These are phyloP conservation scores for Moricandia moricandioides DNA, from an alignment of 345 rosid genomes.

Conservation along the genomic window DNA sequence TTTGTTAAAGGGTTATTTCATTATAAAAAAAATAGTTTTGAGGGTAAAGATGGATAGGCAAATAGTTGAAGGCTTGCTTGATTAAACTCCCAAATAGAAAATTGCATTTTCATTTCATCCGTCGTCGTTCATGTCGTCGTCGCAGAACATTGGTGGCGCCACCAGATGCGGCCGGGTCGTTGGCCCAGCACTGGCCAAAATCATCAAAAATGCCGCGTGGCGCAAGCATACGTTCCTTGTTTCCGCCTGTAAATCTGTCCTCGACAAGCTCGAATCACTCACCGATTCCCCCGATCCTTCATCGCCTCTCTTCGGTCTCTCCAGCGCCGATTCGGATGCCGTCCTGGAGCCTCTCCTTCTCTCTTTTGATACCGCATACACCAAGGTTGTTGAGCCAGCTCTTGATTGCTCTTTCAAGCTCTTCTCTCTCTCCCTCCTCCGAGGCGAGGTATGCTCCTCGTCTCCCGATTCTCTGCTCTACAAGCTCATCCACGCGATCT, in stretches of 20 bases:
- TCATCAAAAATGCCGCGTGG: conserved; percentile 95
- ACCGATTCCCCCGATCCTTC: conserved; percentile 42
- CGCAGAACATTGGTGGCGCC: conserved; percentile 74
- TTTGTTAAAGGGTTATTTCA: neutral
- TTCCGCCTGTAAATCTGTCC: conserved; percentile 77
- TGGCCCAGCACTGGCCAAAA: conserved; percentile 79
- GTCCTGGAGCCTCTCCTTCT: conserved; percentile 64
- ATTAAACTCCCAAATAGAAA: neutral
- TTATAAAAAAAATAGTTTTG: neutral
- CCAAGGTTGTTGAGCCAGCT: conserved; percentile 78
- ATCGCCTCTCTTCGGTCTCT: conserved; percentile 58
- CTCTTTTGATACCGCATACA: conserved; percentile 65
- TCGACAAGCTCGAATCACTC: conserved; percentile 70
- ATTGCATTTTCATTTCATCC: neutral
- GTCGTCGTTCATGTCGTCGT: conserved; percentile 47
- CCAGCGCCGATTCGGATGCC: conserved; percentile 59
- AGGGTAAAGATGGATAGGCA: neutral
- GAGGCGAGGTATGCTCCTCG: conserved; percentile 52
- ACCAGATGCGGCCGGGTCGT: conserved; percentile 76
- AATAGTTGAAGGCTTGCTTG: neutral
- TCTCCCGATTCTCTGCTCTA: conserved; percentile 32
- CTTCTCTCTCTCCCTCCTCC: conserved; percentile 66
- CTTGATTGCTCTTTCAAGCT: conserved; percentile 76
- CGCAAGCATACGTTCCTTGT: conserved; percentile 87
- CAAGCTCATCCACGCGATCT: conserved; percentile 50